phyloP scores from a whole-genome alignment of 169 alveolate genomes.

The Plasmodium berghei region DNA sequence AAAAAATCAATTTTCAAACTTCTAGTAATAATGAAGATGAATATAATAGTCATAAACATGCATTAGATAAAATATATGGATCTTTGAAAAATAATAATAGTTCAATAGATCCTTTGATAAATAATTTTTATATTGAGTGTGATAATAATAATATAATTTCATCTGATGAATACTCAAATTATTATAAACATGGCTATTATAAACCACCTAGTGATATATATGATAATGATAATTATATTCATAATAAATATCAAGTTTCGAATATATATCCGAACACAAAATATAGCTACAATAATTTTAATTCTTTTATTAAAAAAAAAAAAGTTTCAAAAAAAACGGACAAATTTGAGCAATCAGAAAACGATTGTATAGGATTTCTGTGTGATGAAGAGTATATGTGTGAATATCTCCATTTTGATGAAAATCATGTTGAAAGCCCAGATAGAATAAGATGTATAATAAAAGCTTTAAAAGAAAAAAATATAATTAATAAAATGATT shows the following conservation, averaged over 20 bases:
- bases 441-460: conserved; percentile 48
- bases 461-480: conserved; percentile 51
- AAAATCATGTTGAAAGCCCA: conserved; percentile 51
- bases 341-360: conserved; percentile 11
- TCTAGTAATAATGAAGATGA: conserved; percentile 32
- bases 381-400: conserved; percentile 70
- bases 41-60: conserved; percentile 4
- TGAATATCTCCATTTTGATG: conserved; percentile 43
- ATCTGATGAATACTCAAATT: neutral
- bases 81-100: conserved; percentile 14
- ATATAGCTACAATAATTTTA: neutral
- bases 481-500: conserved; percentile 63
- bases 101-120: neutral
- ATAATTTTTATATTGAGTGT: conserved; percentile 38
- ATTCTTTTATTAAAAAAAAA: neutral
- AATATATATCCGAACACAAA: neutral
- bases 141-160: neutral
- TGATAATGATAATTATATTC: neutral
- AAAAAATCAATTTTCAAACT: neutral
- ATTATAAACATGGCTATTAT: neutral
- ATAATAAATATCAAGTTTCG: conserved; percentile 1
- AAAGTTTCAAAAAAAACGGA: neutral
- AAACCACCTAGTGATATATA: neutral
- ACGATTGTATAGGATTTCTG: conserved; percentile 65
- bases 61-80: conserved; percentile 13